Conservation (phyloP, 2,329 filamentous ascomycete genomes). For the Dactylellina sp. region DNA sequence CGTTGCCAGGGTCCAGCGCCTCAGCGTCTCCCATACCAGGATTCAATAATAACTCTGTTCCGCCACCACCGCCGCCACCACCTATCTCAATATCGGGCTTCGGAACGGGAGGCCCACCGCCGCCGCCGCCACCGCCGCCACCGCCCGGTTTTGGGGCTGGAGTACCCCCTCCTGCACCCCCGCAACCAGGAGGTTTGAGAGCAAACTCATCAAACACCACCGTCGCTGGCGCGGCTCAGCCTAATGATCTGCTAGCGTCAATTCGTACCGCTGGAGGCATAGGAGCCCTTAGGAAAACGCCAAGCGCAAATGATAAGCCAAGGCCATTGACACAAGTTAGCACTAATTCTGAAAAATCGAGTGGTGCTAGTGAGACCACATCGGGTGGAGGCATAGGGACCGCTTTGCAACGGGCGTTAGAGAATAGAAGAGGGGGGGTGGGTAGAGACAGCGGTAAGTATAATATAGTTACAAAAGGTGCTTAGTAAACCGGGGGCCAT, state of each 20-base stretch:
- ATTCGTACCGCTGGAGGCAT: conserved; percentile 79
- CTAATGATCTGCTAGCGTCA: conserved; percentile 74
- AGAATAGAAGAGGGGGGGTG: conserved; percentile 59
- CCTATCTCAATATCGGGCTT: conserved; percentile 62
- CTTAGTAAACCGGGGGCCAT: background rate
- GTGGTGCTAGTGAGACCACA: conserved; percentile 14
- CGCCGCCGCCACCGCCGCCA: conserved; percentile 65
- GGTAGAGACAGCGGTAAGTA: conserved; percentile 57
- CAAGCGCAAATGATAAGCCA: conserved; percentile 79
- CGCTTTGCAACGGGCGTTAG: conserved; percentile 57
- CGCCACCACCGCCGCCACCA: conserved; percentile 67
- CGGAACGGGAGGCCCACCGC: conserved; percentile 62
- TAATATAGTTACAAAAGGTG: background rate
- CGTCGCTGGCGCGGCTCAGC: conserved; percentile 66
- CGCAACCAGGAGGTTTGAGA: conserved; percentile 65
- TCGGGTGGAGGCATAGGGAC: conserved; percentile 52
- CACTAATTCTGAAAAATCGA: conserved; percentile 64
- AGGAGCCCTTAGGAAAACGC: conserved; percentile 76
- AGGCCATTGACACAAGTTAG: conserved; percentile 70
- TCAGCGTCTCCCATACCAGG: conserved; percentile 65
- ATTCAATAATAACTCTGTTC: conserved; percentile 59
- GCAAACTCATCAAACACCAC: conserved; percentile 71
- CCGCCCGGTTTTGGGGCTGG: conserved; percentile 61
- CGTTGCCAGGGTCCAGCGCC: conserved; percentile 62
- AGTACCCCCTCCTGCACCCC: conserved; percentile 58